Base-by-base conservation (phyloP, 129 eudicot species). In the Lactuca sativa region DNA sequence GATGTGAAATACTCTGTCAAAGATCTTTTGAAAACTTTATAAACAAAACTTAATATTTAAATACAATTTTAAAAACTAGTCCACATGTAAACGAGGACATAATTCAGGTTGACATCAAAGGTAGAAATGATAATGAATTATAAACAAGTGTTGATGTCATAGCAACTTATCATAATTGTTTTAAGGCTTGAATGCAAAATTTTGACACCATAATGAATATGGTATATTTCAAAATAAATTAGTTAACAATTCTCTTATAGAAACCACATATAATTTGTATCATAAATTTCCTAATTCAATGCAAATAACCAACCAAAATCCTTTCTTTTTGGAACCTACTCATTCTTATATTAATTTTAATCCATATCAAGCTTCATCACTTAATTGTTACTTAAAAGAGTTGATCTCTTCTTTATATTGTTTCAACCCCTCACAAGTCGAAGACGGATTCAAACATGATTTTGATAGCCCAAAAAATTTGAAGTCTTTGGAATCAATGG, bases 341-440 rank as follows among this genome's bases (percentile, higher is more conserved):
- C 58, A 76, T 54, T 74, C 70, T 49, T 10, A 54, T 64, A 76
- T 79, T 79, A 81, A 66, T 34, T 69, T 75, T 52, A 69, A 69
- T 60, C 80, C 87, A 62, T 82, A 72, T 62, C 62, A 78, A 75
- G 76, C 82, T 62, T 66, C 76, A 30, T 71, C 64, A 61, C 47
- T 49, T 48, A 74, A 64, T 69, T 55, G 16, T 49, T 63, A 16
- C 31, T 48, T 53, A 64, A 72, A 73, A 67, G 80, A 73, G 15
- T 64, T 30, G 18, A 32, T 64, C 47, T 47, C 75, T 75, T 47
- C 75, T 75, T 61, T 73, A 56, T 37, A 74, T 64, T 64, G 73
- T 25, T 56, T 69, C 64, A 34, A 55, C 17, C 59, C 44, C 67
- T 37, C 18, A 32, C 4, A 18, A 32, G 9, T 48, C 30, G 72